Evolutionary conservation across 352 stramenopile genomes (phyloP).

Genomic region (Phytophthora niederhauseri): DNA sequence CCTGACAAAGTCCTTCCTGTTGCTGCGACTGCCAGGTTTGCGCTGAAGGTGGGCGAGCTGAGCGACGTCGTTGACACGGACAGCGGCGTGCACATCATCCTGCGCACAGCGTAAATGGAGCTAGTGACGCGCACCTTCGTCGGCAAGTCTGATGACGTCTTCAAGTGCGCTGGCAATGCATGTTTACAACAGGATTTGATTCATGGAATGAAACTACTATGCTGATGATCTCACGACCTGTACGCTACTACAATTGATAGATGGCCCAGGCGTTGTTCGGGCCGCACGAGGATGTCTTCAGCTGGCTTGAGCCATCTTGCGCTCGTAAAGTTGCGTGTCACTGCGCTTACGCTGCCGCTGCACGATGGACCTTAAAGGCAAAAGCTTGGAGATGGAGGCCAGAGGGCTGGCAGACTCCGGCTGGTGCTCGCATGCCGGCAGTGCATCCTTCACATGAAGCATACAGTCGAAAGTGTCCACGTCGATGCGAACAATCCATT

Average conservation of each 20-base stretch:
- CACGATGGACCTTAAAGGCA: constrained; percentile 12
- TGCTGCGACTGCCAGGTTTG: constrained; percentile 61
- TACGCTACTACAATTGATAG: constrained; percentile 10
- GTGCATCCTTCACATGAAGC: constrained; percentile 3
- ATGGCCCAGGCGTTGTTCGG: neutral
- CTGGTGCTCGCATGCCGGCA: neutral
- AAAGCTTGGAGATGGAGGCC: constrained; percentile 11
- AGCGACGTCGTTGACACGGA: constrained; percentile 96
- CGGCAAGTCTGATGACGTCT: neutral
- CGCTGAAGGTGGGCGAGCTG: constrained; percentile 93
- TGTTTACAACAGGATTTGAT: constrained; percentile 1
- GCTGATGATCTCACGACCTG: constrained; percentile 9
- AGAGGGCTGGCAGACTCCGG: neutral
- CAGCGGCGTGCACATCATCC: constrained; percentile 97
- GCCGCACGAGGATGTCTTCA: neutral
- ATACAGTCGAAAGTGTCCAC: constrained; percentile 20
- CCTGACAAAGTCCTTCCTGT: neutral
- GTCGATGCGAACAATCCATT: constrained; percentile 46
- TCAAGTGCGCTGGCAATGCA: neutral
- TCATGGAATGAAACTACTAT: constrained; percentile 18
- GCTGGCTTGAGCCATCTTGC: constrained; percentile 16
- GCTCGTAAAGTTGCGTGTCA: constrained; percentile 5
- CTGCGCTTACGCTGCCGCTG: constrained; percentile 13
- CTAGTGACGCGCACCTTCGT: neutral
- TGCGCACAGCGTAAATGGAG: constrained; percentile 80